Percentiles rank a stretch among this genome's conserved stretches.
Evolutionary conservation across 2,329 filamentous ascomycete species (phyloP).

Genomic region (Clarireedia hainanense): DNA sequence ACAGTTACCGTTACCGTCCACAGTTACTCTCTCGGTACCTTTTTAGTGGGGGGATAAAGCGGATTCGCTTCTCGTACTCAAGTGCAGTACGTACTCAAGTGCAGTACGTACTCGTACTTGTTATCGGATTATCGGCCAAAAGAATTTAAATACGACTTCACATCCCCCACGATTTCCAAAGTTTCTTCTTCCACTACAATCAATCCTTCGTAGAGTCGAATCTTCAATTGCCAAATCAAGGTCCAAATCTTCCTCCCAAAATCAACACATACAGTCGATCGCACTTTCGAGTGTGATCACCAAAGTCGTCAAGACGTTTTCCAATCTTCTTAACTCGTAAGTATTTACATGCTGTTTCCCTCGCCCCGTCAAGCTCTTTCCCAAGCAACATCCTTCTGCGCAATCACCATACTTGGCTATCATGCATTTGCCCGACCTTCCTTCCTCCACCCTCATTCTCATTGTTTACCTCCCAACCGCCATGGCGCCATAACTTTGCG

Average conservation of each 20-base stretch:
- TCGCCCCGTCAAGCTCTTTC: neutral
- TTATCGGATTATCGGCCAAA: neutral
- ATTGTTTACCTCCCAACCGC: neutral
- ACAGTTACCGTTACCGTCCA: neutral
- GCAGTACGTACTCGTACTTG: no score
- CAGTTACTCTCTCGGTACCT: neutral
- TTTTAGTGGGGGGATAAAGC: conserved; percentile 1
- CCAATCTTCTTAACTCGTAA: conserved; percentile 95
- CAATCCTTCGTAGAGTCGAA: neutral
- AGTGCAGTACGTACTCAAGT: no score
- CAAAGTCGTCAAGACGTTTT: conserved; percentile 86
- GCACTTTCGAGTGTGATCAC: conserved; percentile 29
- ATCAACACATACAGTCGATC: conserved; percentile 18
- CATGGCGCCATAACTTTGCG: neutral
- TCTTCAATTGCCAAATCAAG: neutral
- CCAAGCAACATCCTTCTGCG: neutral
- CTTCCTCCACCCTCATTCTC: neutral
- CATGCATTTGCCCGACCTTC: neutral
- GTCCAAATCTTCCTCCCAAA: conserved; percentile 1
- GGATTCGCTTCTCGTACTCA: neutral
- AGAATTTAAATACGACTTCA: neutral
- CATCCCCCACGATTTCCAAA: neutral
- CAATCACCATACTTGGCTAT: neutral
- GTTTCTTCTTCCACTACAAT: conserved; percentile 4
- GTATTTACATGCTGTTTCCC: conserved; percentile 30